These are phyloP conservation scores for Limonium bicolor DNA, from an alignment of 148 eudicot species.

Conservation along the genomic window DNA sequence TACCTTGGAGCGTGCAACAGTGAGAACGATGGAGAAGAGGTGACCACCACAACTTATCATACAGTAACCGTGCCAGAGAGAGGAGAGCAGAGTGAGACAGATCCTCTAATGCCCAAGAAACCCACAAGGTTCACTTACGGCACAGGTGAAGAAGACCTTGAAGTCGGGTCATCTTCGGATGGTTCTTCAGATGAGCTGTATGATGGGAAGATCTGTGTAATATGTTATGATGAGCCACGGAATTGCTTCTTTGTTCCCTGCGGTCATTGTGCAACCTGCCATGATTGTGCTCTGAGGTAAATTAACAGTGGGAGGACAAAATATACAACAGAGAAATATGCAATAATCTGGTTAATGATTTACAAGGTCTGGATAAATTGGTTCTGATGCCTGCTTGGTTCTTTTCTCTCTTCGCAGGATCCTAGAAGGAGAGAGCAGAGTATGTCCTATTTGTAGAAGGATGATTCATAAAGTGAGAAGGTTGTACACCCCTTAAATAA, in stretches of 20 bases:
- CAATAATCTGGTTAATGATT: background rate
- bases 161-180: slow-evolving; percentile 11
- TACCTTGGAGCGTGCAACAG: slow-evolving; percentile 10
- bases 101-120: slow-evolving; percentile 14
- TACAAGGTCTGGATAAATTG: background rate
- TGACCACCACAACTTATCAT: background rate
- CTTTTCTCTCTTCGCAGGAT: slow-evolving; percentile 15
- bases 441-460: slow-evolving; percentile 28
- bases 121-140: slow-evolving; percentile 14
- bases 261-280: slow-evolving; percentile 36
- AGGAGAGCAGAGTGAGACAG: slow-evolving; percentile 9
- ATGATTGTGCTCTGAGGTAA: slow-evolving; percentile 32
- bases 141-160: slow-evolving; percentile 22
- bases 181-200: slow-evolving; percentile 23
- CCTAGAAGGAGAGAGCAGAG: slow-evolving; percentile 17
- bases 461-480: slow-evolving; percentile 16
- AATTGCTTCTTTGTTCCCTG: slow-evolving; percentile 42
- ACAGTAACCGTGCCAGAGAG: background rate
- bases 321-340: background rate
- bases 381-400: background rate
- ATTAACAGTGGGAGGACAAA: background rate
- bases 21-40: background rate
- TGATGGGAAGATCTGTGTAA: slow-evolving; percentile 34
- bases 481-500: slow-evolving; percentile 9
- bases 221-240: slow-evolving; percentile 26